Evolutionary conservation across 345 rosid species (phyloP).

Genomic region (Eucalyptus guilfoylei): DNA sequence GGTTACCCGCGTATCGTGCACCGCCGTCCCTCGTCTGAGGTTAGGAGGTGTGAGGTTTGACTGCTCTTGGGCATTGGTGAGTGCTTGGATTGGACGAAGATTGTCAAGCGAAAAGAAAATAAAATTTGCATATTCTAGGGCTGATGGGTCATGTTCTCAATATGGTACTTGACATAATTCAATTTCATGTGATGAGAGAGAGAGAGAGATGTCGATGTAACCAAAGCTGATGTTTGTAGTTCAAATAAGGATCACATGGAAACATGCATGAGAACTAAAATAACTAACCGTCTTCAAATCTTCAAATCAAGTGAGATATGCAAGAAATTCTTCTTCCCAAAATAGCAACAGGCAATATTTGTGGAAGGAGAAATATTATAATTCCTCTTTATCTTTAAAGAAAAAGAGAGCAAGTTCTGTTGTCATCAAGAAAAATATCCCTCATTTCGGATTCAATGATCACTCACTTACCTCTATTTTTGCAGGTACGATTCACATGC

Average conservation of each 20-base stretch:
- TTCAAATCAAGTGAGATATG: neutral
- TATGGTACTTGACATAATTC: neutral
- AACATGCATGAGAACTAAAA: neutral
- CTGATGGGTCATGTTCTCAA: neutral
- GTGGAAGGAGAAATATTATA: neutral
- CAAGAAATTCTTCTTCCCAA: neutral
- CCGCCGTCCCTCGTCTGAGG: neutral
- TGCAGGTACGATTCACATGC: neutral
- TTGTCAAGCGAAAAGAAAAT: neutral
- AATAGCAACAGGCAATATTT: neutral
- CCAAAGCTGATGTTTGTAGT: neutral
- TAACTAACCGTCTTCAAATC: neutral
- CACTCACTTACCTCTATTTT: neutral
- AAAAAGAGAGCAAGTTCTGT: neutral
- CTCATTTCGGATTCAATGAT: neutral
- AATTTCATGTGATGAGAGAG: neutral
- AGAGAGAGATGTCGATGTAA: neutral
- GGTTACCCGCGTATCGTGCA: neutral
- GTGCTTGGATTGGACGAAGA: neutral
- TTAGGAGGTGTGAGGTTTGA: neutral
- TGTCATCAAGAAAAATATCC: neutral
- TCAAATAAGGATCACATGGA: neutral
- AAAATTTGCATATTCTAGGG: neutral
- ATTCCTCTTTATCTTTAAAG: neutral
- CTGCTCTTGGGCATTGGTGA: neutral